These are phyloP conservation scores for Podila clonocystis DNA, from an alignment of 192 early-diverging fungal genomes.

Conservation along the genomic window DNA sequence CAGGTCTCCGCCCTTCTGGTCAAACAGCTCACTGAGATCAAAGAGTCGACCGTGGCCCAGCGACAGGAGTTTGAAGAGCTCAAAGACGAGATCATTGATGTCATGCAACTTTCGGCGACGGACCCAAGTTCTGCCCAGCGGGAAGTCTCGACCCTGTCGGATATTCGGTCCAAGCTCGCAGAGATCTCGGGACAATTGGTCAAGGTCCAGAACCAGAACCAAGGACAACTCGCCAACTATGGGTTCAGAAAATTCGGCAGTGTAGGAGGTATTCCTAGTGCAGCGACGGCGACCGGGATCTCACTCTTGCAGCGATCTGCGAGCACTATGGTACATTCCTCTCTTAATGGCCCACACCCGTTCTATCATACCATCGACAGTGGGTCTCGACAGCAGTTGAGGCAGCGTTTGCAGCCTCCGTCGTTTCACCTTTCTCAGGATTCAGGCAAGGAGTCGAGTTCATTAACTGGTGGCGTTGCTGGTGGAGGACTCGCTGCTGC, in stretches of 20 bases:
- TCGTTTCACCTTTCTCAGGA: background rate
- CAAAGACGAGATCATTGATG: slow-evolving; percentile 50
- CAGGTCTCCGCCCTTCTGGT: slow-evolving; percentile 46
- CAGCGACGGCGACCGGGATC: slow-evolving; percentile 30
- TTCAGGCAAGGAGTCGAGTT: slow-evolving; percentile 1
- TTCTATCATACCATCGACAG: slow-evolving; percentile 27
- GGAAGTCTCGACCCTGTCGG: slow-evolving; percentile 35
- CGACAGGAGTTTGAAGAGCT: slow-evolving; percentile 50
- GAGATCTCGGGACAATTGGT: slow-evolving; percentile 30
- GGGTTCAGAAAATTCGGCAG: background rate
- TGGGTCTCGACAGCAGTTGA: slow-evolving; percentile 3
- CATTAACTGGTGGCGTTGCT: slow-evolving; percentile 1
- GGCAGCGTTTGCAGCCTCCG: background rate
- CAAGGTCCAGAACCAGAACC: slow-evolving; percentile 20
- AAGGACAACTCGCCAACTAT: background rate
- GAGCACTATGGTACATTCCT: slow-evolving; percentile 30
- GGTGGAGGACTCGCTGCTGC: background rate
- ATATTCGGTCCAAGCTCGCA: slow-evolving; percentile 42
- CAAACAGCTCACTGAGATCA: slow-evolving; percentile 32
- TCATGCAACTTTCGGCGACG: slow-evolving; percentile 48
- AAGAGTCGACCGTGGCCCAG: slow-evolving; percentile 35
- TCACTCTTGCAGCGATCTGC: slow-evolving; percentile 42
- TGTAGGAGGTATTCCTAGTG: background rate
- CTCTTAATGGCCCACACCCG: slow-evolving; percentile 3
- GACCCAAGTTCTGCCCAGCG: slow-evolving; percentile 40